Evolutionary conservation across 192 early-diverging fungal species (phyloP).

Genomic region (Glomus cerebriforme): DNA sequence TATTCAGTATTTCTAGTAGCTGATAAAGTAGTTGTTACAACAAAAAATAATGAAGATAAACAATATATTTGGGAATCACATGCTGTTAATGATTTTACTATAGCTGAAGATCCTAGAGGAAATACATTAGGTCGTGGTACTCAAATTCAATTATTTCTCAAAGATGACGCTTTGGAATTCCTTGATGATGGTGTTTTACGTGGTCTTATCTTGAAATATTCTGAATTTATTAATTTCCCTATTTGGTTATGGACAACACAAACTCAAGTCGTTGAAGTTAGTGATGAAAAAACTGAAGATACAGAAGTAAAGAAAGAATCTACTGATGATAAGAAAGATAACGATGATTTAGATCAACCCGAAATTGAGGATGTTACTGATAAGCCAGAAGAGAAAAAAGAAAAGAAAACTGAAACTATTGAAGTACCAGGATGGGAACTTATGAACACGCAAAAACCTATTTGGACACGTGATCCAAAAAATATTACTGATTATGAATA

Average conservation of each 20-base stretch:
- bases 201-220: conserved; percentile 81
- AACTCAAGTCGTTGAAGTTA: conserved; percentile 60
- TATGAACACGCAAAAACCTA: conserved; percentile 90
- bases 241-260: conserved; percentile 78
- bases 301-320: conserved; percentile 35
- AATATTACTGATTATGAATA: conserved; percentile 83
- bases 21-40: conserved; percentile 90
- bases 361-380: conserved; percentile 57
- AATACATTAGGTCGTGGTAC: conserved; percentile 94
- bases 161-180: conserved; percentile 84
- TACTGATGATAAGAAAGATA: conserved; percentile 35
- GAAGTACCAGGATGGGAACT: conserved; percentile 69
- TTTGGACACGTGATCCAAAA: conserved; percentile 87
- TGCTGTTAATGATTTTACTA: conserved; percentile 89
- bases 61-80: conserved; percentile 96
- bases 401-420: conserved; percentile 58
- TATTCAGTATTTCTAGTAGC: conserved; percentile 97
- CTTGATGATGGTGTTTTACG: conserved; percentile 70
- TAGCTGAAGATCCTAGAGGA: conserved; percentile 86
- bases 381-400: conserved; percentile 51
- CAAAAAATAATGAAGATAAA: conserved; percentile 82
- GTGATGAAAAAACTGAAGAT: conserved; percentile 48
- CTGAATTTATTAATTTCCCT: conserved; percentile 98
- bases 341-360: conserved; percentile 49
- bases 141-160: conserved; percentile 88